phyloP scores from a whole-genome alignment of 2,329 filamentous ascomycete species.

The Arthrinium puccinioides region DNA sequence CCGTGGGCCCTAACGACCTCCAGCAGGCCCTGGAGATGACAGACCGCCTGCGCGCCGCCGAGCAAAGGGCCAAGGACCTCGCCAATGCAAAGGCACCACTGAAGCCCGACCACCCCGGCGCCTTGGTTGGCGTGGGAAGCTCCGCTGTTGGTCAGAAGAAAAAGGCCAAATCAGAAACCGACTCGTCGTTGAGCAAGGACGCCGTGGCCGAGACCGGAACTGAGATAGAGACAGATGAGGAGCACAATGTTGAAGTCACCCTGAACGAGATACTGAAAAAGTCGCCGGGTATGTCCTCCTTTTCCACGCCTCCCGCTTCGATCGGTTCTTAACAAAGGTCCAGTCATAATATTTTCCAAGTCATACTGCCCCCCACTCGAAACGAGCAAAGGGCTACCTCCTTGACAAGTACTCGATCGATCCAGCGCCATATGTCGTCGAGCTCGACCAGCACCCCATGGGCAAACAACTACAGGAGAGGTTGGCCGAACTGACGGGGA shows the following conservation, averaged over 20 bases:
- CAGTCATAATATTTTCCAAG: constrained; percentile 95
- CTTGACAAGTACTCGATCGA: constrained; percentile 78
- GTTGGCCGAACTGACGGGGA: constrained; percentile 66
- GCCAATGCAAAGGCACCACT: constrained; percentile 60
- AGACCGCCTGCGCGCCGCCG: constrained; percentile 59
- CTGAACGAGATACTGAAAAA: constrained; percentile 75
- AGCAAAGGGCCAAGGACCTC: constrained; percentile 59
- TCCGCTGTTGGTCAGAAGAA: constrained; percentile 44
- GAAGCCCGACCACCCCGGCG: constrained; percentile 50
- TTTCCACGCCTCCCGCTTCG: background rate
- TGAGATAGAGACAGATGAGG: constrained; percentile 52
- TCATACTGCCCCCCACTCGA: constrained; percentile 83
- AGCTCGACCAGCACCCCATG: constrained; percentile 76
- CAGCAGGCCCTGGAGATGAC: constrained; percentile 46
- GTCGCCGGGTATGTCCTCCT: constrained; percentile 60
- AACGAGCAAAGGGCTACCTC: constrained; percentile 76
- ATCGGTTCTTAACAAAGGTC: constrained; percentile 6
- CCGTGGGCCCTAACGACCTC: constrained; percentile 49
- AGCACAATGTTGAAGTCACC: constrained; percentile 60
- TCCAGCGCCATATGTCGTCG: constrained; percentile 79
- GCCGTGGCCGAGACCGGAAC: too few relatives aligned
- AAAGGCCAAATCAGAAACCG: constrained; percentile 25
- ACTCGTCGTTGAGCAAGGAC: constrained; percentile 37
- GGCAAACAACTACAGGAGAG: constrained; percentile 66
- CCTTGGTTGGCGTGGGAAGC: constrained; percentile 52